A percentile compares a stretch with the other conserved stretches of the same genome.
Conservation (phyloP, 768 basidiomycete species). For the Russula foetens region DNA sequence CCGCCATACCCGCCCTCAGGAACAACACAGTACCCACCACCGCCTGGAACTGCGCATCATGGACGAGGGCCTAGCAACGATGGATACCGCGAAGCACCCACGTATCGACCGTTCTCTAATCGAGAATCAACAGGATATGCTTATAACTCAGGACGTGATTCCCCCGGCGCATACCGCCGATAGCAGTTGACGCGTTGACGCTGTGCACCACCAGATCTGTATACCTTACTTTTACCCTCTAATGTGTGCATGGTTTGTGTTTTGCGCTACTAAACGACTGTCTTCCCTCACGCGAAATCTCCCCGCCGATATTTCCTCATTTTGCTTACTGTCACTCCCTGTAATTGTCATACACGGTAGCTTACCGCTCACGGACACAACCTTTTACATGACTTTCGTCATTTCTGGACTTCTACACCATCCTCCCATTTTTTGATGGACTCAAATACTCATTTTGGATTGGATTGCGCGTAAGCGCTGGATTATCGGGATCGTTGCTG, state of each 20-base stretch:
- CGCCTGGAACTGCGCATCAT: constrained; percentile 33
- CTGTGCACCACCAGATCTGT: background rate
- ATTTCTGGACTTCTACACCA: background rate
- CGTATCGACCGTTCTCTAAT: constrained; percentile 45
- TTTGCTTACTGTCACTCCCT: background rate
- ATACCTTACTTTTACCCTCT: background rate
- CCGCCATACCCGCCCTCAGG: constrained; percentile 19
- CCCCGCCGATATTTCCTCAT: background rate
- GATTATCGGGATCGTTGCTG: background rate
- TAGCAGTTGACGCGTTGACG: background rate
- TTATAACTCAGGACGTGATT: constrained; percentile 19
- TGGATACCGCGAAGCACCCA: constrained; percentile 49
- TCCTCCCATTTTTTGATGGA: background rate
- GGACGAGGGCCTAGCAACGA: constrained; percentile 31
- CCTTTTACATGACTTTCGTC: background rate
- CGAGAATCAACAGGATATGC: constrained; percentile 21
- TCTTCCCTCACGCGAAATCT: background rate
- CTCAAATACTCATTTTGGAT: background rate
- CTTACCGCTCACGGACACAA: background rate
- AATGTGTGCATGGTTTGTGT: background rate
- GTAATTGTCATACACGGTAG: background rate
- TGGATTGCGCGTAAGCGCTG: background rate
- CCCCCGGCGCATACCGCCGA: constrained; percentile 4
- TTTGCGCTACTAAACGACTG: background rate
- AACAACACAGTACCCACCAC: constrained; percentile 30